Base-by-base conservation (phyloP, 2,329 filamentous ascomycete genomes). In the Phoma sp. region DNA sequence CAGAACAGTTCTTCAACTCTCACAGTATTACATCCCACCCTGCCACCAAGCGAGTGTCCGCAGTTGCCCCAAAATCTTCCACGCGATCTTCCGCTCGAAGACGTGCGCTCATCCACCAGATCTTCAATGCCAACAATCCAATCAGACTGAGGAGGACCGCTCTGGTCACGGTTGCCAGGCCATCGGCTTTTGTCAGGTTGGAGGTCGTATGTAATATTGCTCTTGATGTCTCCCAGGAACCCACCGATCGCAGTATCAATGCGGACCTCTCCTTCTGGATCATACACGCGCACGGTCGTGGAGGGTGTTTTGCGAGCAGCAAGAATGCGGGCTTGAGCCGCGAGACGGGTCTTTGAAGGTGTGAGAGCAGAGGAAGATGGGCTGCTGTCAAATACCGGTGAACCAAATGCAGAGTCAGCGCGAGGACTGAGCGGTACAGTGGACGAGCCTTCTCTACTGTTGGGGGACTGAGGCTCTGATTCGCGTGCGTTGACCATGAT, bases 261-360 rank as follows among this genome's bases (percentile, higher is more conserved):
- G 1, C 80, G 70, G 0, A 85, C 63, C 1, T 74, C 71, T 0
- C 84, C 84, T 13, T 81, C 72, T 1, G 78, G 72, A 48, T 76
- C 71, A 57, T 67, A 72, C 1, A 92, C 81, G 10, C 85, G 82
- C 32, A 91, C 79, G 7, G 80, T 79, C 68, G 87, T 87, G 15
- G 81, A 78, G 1, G 85, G 85, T 1, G 75, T 65, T 22, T 76
- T 75, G 21, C 81, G 78, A 0, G 86, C 85, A 19, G 81, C 79
- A 33, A 89, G 84, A 21, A 91, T 81, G 0, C 89, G 82, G 0
- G 81, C 75, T 69, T 92, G 89, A 0, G 89, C 89, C 15, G 85
- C 83, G 6, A 86, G 77, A 0, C 89, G 85, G 1, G 88, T 82
- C n/a, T 72, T 84, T 1, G 87, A 80, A 8, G 75, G 66, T 2